Base-by-base conservation (phyloP, 306 rosid species). In the Vigna radiata region DNA sequence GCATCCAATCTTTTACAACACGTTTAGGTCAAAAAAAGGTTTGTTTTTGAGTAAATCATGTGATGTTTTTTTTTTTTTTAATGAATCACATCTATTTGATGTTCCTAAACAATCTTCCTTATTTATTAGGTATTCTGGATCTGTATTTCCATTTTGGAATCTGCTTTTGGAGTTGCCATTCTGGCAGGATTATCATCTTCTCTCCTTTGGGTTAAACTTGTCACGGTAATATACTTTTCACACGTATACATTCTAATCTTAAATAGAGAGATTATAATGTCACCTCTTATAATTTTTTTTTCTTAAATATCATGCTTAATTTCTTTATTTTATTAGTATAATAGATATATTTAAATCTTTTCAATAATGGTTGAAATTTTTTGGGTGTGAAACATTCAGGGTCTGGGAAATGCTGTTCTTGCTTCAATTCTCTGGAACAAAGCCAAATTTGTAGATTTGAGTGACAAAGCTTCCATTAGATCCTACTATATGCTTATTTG, bases 1-100 rank as follows among this genome's bases (percentile, higher is more conserved):
- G 93, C 49, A 86, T 93, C 72, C 85, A 73, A 67, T 85, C 94
- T 0, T 85, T 89, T 84, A 68, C 96, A 71, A 88, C 88, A 50
- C 90, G 89, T 50, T 59, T 90, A 78, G 96, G 98, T 77, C 89
- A 84, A 78, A 62, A 84, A 54, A 78, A 71, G 88, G 98, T 93
- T 62, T 25, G 46, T 8, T 61, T 8, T 15, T 5, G 3, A 7
- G 8, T 31, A 3, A 18, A 29, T 15, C 43, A 76, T 44, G 19
- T 27, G 5, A 1, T 25, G 23, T 33, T 31, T 8, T 61, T n/a
- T n/a, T n/a, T n/a, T n/a, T n/a, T 8, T 29, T 29, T 3, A 4
- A 0, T 29, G 4, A 29, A 29, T 3, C 31, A 29, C 4, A 13
- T 1, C 4, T 19, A 9, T 25, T 2, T 59, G 17, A 5, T 25